These are phyloP conservation scores for Aspergillus diversus DNA, from an alignment of 495 filamentous ascomycete species.

Conservation along the genomic window DNA sequence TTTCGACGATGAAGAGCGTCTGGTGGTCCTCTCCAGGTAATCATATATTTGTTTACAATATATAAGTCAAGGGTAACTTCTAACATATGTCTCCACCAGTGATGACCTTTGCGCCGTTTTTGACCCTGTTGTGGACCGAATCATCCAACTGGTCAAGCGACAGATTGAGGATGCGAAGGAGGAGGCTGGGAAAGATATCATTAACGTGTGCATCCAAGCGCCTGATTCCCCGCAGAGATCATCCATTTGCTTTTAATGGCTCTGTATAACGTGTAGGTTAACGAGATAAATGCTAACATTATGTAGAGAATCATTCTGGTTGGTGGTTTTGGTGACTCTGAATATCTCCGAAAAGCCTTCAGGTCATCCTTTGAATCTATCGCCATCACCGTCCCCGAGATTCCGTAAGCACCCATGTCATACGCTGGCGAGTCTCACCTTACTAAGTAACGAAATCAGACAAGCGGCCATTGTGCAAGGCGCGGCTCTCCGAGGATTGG, in stretches of 20 bases:
- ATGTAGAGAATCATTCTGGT: conserved; percentile 62
- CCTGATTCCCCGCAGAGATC: neutral
- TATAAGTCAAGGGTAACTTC: neutral
- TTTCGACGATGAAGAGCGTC: conserved; percentile 17
- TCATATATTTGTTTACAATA: neutral
- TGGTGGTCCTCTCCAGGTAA: conserved; percentile 13
- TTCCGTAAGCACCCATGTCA: conserved; percentile 3
- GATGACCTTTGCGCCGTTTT: conserved; percentile 51
- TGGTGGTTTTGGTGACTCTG: conserved; percentile 69
- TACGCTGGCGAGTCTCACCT: neutral
- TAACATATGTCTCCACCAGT: neutral
- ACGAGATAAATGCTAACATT: neutral
- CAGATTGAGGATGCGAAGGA: conserved; percentile 32
- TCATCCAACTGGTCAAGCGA: conserved; percentile 56
- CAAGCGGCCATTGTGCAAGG: conserved; percentile 18
- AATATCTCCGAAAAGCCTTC: conserved; percentile 53
- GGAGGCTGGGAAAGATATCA: neutral
- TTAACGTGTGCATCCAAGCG: conserved; percentile 21
- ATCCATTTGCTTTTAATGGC: neutral
- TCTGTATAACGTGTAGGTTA: conserved; percentile 33
- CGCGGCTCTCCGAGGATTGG: conserved; percentile 10
- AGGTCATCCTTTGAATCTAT: conserved; percentile 42
- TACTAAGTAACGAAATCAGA: conserved; percentile 4
- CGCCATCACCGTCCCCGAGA: conserved; percentile 14
- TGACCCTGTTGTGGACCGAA: conserved; percentile 57